These are phyloP conservation scores for Setaria italica DNA, from an alignment of 202 grass and related monocot genomes.

Conservation along the genomic window DNA sequence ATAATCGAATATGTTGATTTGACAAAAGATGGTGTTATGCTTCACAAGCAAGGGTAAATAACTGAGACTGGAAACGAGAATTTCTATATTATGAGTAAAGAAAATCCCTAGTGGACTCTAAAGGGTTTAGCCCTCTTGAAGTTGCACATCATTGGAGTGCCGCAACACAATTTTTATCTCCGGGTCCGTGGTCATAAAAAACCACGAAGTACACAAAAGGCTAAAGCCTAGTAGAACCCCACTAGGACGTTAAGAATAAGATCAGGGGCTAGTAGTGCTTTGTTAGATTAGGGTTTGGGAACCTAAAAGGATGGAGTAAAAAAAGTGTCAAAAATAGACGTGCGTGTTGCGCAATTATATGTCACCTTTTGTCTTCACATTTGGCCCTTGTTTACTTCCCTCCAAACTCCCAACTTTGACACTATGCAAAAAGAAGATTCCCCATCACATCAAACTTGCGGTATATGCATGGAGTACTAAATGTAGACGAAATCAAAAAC, in stretches of 20 bases:
- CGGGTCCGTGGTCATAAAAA: background rate
- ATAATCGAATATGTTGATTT: background rate
- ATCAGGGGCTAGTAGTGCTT: background rate
- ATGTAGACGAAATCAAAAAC: too few relatives aligned
- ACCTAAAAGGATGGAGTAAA: background rate
- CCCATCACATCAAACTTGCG: too few relatives aligned
- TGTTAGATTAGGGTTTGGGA: background rate
- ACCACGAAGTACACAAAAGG: too few relatives aligned
- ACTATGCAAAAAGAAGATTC: too few relatives aligned
- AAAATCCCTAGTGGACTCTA: background rate
- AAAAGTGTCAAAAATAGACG: background rate
- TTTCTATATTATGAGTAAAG: background rate
- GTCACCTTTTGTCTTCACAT: background rate
- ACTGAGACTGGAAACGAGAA: background rate
- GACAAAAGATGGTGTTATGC: background rate
- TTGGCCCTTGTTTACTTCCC: too few relatives aligned
- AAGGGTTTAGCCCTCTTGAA: background rate
- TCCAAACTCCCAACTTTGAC: too few relatives aligned
- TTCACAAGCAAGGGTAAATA: background rate
- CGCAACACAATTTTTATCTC: background rate
- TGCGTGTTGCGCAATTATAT: slow-evolving; percentile 14
- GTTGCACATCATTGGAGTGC: background rate
- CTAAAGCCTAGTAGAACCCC: background rate
- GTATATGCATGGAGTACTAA: too few relatives aligned
- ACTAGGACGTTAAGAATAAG: background rate